These are phyloP conservation scores for Xylariaceae sp. DNA, from an alignment of 2,329 filamentous ascomycete genomes.

Conservation along the genomic window DNA sequence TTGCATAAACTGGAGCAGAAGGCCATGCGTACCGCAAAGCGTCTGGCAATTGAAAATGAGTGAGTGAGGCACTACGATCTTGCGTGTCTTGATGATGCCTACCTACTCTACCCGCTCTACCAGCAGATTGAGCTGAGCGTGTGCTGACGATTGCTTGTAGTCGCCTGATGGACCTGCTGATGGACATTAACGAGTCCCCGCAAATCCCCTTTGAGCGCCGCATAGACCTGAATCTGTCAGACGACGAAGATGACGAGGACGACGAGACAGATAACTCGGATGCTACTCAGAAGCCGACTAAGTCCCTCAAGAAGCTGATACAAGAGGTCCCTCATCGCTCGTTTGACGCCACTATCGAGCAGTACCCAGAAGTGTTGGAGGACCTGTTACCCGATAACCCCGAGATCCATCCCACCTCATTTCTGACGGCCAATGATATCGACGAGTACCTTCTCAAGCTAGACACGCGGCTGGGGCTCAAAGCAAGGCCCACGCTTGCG, in stretches of 20 bases:
- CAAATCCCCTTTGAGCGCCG: conserved; percentile 70
- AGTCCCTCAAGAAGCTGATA: conserved; percentile 43
- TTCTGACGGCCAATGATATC: conserved; percentile 62
- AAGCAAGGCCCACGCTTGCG: conserved; percentile 42
- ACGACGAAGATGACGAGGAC: conserved; percentile 33
- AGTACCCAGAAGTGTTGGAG: conserved; percentile 50
- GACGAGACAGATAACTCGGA: conserved; percentile 34
- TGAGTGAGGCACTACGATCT: conserved; percentile 38
- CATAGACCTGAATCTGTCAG: conserved; percentile 57
- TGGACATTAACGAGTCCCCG: conserved; percentile 79
- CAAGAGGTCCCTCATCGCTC: conserved; percentile 43
- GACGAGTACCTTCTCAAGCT: conserved; percentile 65
- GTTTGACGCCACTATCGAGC: conserved; percentile 49
- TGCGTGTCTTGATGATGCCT: conserved; percentile 7
- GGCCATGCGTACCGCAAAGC: conserved; percentile 71
- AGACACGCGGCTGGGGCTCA: conserved; percentile 42
- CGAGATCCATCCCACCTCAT: conserved; percentile 52
- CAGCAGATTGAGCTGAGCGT: conserved; percentile 12
- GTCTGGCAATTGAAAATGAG: conserved; percentile 89
- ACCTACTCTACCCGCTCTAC: not conserved
- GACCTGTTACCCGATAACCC: conserved; percentile 44
- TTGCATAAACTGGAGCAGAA: conserved; percentile 76
- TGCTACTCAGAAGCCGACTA: conserved; percentile 30
- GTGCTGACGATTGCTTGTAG: too few relatives aligned
- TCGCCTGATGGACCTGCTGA: conserved; percentile 77